Percentiles rank a stretch among this genome's conserved stretches.
Conservation (phyloP, 163 green algal species). For the Scenedesmus sp. region DNA sequence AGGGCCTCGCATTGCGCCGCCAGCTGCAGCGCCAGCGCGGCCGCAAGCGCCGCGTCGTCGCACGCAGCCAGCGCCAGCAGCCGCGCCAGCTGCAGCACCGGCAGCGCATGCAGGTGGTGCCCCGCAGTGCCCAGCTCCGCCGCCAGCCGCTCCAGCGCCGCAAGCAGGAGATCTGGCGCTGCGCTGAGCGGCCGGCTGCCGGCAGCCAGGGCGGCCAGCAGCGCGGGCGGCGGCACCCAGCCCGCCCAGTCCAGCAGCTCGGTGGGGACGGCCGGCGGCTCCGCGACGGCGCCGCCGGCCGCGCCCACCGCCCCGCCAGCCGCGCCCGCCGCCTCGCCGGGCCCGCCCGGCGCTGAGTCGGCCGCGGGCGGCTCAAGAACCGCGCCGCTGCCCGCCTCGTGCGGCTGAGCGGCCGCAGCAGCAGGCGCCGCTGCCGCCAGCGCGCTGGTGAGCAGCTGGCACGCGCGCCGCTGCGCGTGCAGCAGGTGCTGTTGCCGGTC, state of each 20-base stretch:
- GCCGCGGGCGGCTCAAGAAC: too few relatives aligned
- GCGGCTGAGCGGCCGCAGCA: constrained; percentile 4
- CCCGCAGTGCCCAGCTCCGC: background rate
- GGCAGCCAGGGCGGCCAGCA: background rate
- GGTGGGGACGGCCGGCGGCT: too few relatives aligned
- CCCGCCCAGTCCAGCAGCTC: constrained; percentile 13
- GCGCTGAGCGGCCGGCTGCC: background rate
- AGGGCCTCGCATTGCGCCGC: constrained; percentile 16
- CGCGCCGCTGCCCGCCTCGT: too few relatives aligned
- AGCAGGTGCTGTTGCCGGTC: constrained; percentile 9
- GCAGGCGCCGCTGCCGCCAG: background rate
- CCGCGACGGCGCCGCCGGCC: too few relatives aligned
- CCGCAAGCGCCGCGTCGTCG: background rate
- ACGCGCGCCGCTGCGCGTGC: constrained; percentile 4
- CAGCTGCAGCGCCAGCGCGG: constrained; percentile 25
- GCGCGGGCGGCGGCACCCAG: constrained; percentile 9
- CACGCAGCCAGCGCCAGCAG: constrained; percentile 12
- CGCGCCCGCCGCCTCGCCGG: too few relatives aligned
- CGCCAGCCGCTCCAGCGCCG: background rate
- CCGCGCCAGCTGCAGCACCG: constrained; percentile 34
- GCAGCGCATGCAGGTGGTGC: background rate
- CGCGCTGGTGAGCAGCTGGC: constrained; percentile 21
- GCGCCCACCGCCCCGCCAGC: too few relatives aligned
- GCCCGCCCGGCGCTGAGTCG: too few relatives aligned
- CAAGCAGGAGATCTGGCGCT: constrained; percentile 28